Percentiles rank a stretch among this genome's conserved stretches.
These are phyloP conservation scores for Licmophora abbreviata DNA, from an alignment of 108 stramenopile species.

Conservation along the genomic window DNA sequence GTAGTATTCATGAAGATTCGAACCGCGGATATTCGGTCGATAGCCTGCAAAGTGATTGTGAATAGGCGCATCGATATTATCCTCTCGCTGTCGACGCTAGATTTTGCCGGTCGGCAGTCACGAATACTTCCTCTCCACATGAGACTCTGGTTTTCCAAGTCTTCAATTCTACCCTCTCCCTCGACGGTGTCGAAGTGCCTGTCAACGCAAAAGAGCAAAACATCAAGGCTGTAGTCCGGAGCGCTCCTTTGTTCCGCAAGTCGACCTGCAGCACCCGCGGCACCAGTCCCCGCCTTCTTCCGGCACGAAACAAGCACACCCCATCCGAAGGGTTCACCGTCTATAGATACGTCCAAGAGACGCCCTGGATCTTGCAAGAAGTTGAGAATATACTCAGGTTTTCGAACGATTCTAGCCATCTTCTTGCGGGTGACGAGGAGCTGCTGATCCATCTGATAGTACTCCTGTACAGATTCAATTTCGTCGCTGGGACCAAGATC, in stretches of 20 bases:
- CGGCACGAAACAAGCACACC: slow-evolving; percentile 70
- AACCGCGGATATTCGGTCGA: slow-evolving; percentile 80
- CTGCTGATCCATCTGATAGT: slow-evolving; percentile 79
- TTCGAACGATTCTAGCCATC: slow-evolving; percentile 70
- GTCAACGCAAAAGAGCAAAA: slow-evolving; percentile 73
- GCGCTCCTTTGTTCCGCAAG: slow-evolving; percentile 35
- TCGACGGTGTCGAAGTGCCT: slow-evolving; percentile 56
- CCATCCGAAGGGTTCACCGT: slow-evolving; percentile 85
- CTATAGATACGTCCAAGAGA: slow-evolving; percentile 71
- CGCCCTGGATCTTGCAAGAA: slow-evolving; percentile 85
- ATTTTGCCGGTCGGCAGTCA: slow-evolving; percentile 49
- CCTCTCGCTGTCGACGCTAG: slow-evolving; percentile 38
- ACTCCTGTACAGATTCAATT: slow-evolving; percentile 61
- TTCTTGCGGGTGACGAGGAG: slow-evolving; percentile 60
- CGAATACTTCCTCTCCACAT: slow-evolving; percentile 61
- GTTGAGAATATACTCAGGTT: slow-evolving; percentile 83
- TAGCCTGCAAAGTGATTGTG: slow-evolving; percentile 57
- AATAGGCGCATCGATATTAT: slow-evolving; percentile 67
- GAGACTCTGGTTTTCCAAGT: slow-evolving; percentile 52
- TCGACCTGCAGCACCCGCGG: slow-evolving; percentile 62
- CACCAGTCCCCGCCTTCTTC: slow-evolving; percentile 56
- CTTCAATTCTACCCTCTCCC: slow-evolving; percentile 46
- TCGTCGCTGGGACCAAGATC: slow-evolving; percentile 46
- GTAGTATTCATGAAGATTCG: slow-evolving; percentile 62
- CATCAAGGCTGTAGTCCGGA: slow-evolving; percentile 66